A percentile compares a stretch with the other conserved stretches of the same genome.
Evolutionary conservation across 768 basidiomycete genomes (phyloP).

Genomic region (Bullera alba): DNA sequence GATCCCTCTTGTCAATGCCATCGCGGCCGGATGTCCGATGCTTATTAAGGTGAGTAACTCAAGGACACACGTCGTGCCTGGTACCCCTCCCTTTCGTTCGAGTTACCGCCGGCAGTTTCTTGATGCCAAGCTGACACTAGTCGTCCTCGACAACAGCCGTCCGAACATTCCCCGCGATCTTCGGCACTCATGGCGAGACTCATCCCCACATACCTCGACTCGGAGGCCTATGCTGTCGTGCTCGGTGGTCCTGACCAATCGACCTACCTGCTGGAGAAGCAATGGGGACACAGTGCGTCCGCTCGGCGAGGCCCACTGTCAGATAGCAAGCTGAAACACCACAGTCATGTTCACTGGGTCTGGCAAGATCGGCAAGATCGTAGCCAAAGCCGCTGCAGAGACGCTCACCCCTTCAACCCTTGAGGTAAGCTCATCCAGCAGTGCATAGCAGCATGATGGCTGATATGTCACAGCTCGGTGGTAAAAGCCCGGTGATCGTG

Average conservation of each 20-base stretch:
- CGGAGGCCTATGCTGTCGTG: conserved; percentile 38
- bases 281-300: conserved; percentile 44
- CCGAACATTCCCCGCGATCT: conserved; percentile 36
- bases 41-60: conserved; percentile 36
- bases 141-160: too few relatives aligned
- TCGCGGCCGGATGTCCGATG: conserved; percentile 45
- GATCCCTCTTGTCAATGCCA: conserved; percentile 38
- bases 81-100: too few relatives aligned
- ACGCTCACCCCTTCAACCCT: conserved; percentile 43
- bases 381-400: conserved; percentile 43
- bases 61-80: background rate
- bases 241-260: conserved; percentile 36
- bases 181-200: conserved; percentile 36
- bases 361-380: conserved; percentile 35
- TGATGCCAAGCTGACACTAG: background rate
- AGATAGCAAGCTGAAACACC: conserved; percentile 1
- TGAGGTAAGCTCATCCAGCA: conserved; percentile 27
- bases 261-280: conserved; percentile 31
- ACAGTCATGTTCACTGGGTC: conserved; percentile 46
- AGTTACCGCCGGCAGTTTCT: background rate
- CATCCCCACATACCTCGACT: conserved; percentile 38
- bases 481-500: conserved; percentile 45
- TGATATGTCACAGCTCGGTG: conserved; percentile 32
- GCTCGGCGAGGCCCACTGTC: background rate
- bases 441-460: background rate